Percentiles rank a stretch among this genome's conserved stretches.
These are phyloP conservation scores for Mangifera indica DNA, from an alignment of 345 rosid genomes.

Conservation along the genomic window DNA sequence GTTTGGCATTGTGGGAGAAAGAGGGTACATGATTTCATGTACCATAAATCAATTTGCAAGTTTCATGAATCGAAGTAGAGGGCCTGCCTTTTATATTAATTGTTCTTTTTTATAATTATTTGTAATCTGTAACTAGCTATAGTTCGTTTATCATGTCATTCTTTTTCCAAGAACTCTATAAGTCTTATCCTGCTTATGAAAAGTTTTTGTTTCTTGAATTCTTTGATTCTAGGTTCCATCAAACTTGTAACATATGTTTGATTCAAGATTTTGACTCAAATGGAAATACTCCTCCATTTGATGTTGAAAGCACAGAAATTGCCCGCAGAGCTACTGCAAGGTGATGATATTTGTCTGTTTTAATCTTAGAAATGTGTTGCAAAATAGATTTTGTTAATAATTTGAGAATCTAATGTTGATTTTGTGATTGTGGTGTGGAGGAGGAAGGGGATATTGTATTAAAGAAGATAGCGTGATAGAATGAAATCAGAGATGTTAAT, in stretches of 20 bases:
- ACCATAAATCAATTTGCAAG: not conserved
- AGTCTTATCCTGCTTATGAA: not conserved
- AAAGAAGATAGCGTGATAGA: not conserved
- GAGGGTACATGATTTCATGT: constrained; percentile 8
- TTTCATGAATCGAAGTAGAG: not conserved
- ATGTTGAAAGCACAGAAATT: not conserved
- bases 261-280: not conserved
- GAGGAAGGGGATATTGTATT: not conserved
- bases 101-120: not conserved
- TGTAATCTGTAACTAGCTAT: constrained; percentile 15
- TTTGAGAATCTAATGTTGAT: no score
- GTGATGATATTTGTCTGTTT: not conserved
- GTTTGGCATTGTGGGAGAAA: not conserved
- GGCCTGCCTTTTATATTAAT: not conserved
- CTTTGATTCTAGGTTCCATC: no score
- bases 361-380: not conserved
- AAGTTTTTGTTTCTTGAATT: not conserved
- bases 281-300: not conserved
- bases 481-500: not conserved
- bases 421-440: not conserved
- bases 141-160: constrained; percentile 13
- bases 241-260: no score
- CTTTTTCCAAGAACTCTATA: constrained; percentile 28
- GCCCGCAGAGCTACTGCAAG: not conserved
- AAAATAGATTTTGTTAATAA: no score